Evolutionary conservation across 2,329 filamentous ascomycete genomes (phyloP).

Genomic region (Trichoderma asperellum): DNA sequence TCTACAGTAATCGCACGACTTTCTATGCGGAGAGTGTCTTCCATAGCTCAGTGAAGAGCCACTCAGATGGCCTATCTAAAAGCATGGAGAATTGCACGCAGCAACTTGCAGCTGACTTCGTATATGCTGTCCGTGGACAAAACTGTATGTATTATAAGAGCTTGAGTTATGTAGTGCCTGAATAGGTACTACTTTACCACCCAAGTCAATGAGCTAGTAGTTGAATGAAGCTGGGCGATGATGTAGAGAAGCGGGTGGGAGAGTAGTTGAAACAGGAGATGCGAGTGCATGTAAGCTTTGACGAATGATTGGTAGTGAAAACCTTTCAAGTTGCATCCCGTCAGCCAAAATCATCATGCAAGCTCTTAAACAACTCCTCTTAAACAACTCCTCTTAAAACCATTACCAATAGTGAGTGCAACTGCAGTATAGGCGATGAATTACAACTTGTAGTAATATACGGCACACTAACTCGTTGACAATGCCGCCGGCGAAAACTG

Average conservation of each 20-base stretch:
- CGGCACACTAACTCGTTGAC: neutral
- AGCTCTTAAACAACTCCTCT: neutral
- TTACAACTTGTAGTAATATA: neutral
- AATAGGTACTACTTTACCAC: no score
- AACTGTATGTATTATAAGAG: no score
- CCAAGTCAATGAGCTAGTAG: neutral
- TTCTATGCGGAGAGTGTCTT: neutral
- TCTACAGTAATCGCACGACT: neutral
- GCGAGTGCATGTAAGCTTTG: no score
- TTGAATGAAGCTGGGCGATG: neutral
- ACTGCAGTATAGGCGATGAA: neutral
- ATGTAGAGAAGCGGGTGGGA: neutral
- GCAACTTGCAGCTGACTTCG: no score
- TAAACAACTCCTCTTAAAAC: no score
- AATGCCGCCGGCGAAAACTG: neutral
- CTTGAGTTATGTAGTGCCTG: no score
- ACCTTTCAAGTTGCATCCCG: neutral
- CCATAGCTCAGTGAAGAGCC: no score
- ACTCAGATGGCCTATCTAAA: neutral
- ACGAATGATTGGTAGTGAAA: no score
- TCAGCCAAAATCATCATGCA: neutral
- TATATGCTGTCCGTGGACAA: no score
- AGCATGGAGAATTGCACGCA: no score
- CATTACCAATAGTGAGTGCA: no score
- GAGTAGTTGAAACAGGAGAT: neutral